Percentiles rank a stretch among this genome's conserved stretches.
These are phyloP conservation scores for Raddia guianensis DNA, from an alignment of 176 grass and related monocot species.

Conservation along the genomic window DNA sequence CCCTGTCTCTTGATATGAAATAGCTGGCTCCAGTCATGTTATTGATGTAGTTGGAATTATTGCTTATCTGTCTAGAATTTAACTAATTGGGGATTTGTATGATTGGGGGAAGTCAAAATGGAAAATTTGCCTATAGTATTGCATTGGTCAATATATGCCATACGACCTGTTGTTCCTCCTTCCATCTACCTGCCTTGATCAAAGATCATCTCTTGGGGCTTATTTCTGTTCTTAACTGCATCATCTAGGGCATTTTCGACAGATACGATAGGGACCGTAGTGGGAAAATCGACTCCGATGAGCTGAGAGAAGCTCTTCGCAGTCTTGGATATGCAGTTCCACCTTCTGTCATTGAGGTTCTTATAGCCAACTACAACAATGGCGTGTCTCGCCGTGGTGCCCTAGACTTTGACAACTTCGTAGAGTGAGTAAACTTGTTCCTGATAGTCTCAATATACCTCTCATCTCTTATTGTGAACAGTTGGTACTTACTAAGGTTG, in stretches of 20 bases:
- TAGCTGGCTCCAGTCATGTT: neutral
- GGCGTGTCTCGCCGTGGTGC: constrained; percentile 36
- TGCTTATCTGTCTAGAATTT: neutral
- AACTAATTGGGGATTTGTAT: neutral
- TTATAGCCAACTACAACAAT: constrained; percentile 76
- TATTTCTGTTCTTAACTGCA: constrained; percentile 28
- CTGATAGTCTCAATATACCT: neutral
- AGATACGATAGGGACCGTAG: constrained; percentile 75
- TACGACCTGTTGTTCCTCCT: neutral
- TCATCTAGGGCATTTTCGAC: constrained; percentile 70
- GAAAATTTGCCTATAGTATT: neutral
- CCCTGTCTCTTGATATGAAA: neutral
- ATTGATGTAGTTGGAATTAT: neutral
- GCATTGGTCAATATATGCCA: neutral
- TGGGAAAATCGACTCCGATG: constrained; percentile 71
- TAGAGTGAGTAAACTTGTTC: constrained; percentile 61
- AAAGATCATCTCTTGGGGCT: neutral
- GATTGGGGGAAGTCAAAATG: neutral
- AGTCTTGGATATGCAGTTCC: constrained; percentile 81
- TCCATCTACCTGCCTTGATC: neutral
- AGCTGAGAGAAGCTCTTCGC: constrained; percentile 74
- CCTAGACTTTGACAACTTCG: constrained; percentile 82
- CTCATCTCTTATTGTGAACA: neutral
- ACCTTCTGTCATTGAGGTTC: constrained; percentile 62
- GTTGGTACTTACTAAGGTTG: neutral